These are phyloP conservation scores for Zygosaccharomyces sapae DNA, from an alignment of 1,139 yeast genomes.

Conservation along the genomic window DNA sequence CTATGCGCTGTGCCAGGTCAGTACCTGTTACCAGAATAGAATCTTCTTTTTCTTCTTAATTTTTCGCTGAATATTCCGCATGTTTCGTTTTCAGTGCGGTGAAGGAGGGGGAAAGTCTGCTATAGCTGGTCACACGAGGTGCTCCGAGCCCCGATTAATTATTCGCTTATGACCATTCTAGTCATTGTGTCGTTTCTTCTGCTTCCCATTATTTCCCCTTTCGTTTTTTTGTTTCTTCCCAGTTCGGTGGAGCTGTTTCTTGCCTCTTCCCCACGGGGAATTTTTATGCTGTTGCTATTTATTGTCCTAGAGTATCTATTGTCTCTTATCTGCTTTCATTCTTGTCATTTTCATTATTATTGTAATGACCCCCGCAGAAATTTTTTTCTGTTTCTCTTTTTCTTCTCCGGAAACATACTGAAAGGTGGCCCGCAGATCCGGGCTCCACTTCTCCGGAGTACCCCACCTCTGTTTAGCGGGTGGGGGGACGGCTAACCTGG, in stretches of 20 bases:
- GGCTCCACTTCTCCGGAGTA: neutral
- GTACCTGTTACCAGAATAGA: too few relatives aligned
- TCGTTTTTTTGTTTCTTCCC: neutral
- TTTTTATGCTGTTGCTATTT: neutral
- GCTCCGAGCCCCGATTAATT: too few relatives aligned
- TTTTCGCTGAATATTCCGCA: too few relatives aligned
- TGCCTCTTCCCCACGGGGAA: neutral
- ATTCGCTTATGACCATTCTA: too few relatives aligned
- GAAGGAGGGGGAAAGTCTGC: too few relatives aligned
- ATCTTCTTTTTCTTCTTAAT: too few relatives aligned
- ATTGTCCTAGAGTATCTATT: neutral
- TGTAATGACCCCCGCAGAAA: neutral
- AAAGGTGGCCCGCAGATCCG: neutral
- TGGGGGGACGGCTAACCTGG: neutral
- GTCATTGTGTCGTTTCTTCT: too few relatives aligned
- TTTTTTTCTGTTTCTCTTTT: neutral
- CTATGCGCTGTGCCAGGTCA: too few relatives aligned
- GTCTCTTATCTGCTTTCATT: neutral
- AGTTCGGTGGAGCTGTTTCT: neutral
- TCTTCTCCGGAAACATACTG: neutral
- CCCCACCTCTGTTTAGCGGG: neutral
- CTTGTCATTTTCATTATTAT: neutral
- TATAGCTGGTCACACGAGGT: too few relatives aligned
- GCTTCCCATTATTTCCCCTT: neutral
- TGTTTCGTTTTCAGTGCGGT: too few relatives aligned